Conservation (phyloP, 805 yeast species). For the Wickerhamiella alocasiicola region DNA sequence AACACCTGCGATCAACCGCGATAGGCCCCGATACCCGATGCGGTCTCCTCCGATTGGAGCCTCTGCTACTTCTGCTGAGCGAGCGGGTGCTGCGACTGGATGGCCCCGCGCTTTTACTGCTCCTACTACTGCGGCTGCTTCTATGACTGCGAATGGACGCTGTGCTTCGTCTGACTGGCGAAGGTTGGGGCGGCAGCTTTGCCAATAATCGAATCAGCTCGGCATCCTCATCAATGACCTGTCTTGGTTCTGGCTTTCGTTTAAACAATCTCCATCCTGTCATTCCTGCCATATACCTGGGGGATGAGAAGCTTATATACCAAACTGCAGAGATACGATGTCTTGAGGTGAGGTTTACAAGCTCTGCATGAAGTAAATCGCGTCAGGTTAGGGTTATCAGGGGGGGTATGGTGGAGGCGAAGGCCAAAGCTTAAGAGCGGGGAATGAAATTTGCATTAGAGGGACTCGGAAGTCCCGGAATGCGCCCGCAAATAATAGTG, state of each 20-base stretch:
- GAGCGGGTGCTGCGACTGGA: slow-evolving; percentile 2
- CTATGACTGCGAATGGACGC: slow-evolving; percentile 9
- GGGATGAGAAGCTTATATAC: neutral
- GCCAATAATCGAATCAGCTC: slow-evolving; percentile 3
- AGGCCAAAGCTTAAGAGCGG: no score
- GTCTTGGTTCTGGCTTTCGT: neutral
- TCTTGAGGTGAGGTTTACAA: no score
- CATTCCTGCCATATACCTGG: neutral
- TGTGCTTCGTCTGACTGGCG: neutral
- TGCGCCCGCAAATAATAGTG: no score
- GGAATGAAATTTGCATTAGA: no score
- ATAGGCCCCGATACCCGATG: neutral
- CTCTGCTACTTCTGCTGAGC: neutral
- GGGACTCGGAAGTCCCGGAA: no score
- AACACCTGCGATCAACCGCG: slow-evolving; percentile 13
- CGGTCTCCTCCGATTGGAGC: neutral
- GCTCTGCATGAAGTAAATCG: no score
- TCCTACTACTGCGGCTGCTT: neutral
- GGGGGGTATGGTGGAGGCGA: no score
- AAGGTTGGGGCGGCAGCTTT: slow-evolving; percentile 5
- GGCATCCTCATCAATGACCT: neutral
- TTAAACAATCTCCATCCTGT: slow-evolving; percentile 11
- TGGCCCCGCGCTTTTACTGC: no score
- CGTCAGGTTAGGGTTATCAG: no score
- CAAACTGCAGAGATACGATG: neutral